Conservation (phyloP, 192 early-diverging fungal genomes). For the Backusella morwellensis region DNA sequence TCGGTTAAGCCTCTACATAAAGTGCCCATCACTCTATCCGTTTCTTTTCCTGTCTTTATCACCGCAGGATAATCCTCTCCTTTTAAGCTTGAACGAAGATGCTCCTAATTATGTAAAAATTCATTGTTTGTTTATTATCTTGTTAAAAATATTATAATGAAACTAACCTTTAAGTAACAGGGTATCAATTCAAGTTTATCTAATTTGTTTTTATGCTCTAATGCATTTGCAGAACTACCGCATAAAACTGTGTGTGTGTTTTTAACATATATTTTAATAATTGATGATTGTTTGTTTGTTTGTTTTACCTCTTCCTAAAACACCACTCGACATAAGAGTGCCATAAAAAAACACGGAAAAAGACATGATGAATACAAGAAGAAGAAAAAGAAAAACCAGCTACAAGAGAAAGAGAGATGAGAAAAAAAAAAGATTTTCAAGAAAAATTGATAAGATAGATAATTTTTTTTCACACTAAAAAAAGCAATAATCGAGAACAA, state of each 20-base stretch:
- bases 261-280: background rate
- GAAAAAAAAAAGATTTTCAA: background rate
- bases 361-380: background rate
- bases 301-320: background rate
- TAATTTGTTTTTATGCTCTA: background rate
- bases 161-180: background rate
- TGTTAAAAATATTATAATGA: background rate
- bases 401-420: background rate
- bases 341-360: slow-evolving; percentile 6
- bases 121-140: background rate
- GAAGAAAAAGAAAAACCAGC: background rate
- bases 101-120: background rate
- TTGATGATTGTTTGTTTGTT: background rate
- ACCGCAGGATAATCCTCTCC: slow-evolving; percentile 10
- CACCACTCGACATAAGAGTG: background rate
- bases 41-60: background rate
- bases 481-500: background rate
- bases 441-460: background rate
- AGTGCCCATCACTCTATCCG: background rate
- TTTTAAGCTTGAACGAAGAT: slow-evolving; percentile 9
- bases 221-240: background rate
- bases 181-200: background rate
- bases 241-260: slow-evolving; percentile 3
- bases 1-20: background rate
- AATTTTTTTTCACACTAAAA: background rate